phyloP scores from a whole-genome alignment of 1,284 basidiomycete genomes.

The Chalciporus sp. region DNA sequence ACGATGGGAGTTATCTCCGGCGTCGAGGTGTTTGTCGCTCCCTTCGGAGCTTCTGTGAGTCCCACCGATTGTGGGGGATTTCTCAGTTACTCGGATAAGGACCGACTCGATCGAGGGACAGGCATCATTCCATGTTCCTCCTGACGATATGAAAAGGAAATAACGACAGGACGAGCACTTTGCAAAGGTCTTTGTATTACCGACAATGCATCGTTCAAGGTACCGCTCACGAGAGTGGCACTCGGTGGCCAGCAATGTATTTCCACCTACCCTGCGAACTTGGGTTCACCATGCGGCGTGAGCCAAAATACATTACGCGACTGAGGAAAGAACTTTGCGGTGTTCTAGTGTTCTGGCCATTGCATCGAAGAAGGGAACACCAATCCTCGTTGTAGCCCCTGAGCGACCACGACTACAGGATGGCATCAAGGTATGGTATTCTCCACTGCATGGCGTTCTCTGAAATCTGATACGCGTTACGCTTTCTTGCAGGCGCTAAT shows the following conservation, averaged over 20 bases:
- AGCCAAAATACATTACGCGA: slow-evolving; percentile 1
- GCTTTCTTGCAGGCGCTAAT: slow-evolving; percentile 7
- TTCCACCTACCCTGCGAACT: neutral
- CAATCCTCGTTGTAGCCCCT: neutral
- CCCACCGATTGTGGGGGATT: neutral
- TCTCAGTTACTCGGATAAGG: slow-evolving; percentile 2
- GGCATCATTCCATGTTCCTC: neutral
- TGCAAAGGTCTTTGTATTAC: too few species aligned
- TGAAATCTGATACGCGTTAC: neutral
- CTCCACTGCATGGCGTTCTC: neutral
- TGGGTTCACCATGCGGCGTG: neutral
- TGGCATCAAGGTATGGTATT: slow-evolving; percentile 12
- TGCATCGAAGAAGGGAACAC: neutral
- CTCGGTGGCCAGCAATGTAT: slow-evolving; percentile 4
- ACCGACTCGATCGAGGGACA: neutral
- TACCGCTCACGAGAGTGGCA: slow-evolving; percentile 1
- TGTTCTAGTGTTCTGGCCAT: neutral
- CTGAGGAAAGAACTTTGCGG: neutral
- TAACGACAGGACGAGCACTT: neutral
- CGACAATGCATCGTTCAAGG: neutral
- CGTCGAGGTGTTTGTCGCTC: neutral
- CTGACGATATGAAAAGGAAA: neutral
- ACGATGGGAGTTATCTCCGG: slow-evolving; percentile 2
- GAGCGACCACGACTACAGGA: slow-evolving; percentile 16
- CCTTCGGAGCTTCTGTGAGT: neutral